These are phyloP conservation scores for Globomyces pollinis-pini DNA, from an alignment of 192 early-diverging fungal genomes.

Conservation along the genomic window DNA sequence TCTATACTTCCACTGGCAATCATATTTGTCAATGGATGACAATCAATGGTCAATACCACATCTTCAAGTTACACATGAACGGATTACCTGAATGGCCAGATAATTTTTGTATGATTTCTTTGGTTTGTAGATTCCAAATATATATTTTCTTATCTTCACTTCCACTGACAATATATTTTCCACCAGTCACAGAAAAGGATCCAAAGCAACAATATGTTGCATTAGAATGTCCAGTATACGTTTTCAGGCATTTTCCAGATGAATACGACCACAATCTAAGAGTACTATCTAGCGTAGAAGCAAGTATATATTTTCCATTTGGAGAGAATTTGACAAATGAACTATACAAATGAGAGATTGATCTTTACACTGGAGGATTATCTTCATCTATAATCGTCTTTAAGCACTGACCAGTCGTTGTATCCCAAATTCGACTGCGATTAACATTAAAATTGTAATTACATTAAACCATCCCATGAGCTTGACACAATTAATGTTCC, in stretches of 20 bases:
- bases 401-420: conserved; percentile 91
- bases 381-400: conserved; percentile 95
- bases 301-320: conserved; percentile 97
- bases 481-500: conserved; percentile 93
- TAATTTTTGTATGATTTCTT: conserved; percentile 89
- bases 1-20: conserved; percentile 93
- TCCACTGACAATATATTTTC: conserved; percentile 94
- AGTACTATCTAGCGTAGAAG: conserved; percentile 87
- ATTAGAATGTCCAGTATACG: conserved; percentile 87
- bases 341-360: not conserved
- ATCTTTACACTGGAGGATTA: conserved; percentile 87
- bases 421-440: conserved; percentile 96
- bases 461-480: conserved; percentile 94
- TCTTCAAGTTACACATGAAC: conserved; percentile 46
- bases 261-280: conserved; percentile 92
- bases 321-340: conserved; percentile 95
- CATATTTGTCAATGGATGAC: conserved; percentile 89
- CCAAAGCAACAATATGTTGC: conserved; percentile 87
- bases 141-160: conserved; percentile 92
- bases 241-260: conserved; percentile 92
- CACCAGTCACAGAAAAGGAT: conserved; percentile 87
- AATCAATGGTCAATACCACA: conserved; percentile 83
- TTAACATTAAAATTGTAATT: conserved; percentile 28
- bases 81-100: conserved; percentile 79
- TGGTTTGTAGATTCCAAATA: conserved; percentile 95